Conservation (phyloP, 768 basidiomycete genomes). For the Phylloporus sp. region DNA sequence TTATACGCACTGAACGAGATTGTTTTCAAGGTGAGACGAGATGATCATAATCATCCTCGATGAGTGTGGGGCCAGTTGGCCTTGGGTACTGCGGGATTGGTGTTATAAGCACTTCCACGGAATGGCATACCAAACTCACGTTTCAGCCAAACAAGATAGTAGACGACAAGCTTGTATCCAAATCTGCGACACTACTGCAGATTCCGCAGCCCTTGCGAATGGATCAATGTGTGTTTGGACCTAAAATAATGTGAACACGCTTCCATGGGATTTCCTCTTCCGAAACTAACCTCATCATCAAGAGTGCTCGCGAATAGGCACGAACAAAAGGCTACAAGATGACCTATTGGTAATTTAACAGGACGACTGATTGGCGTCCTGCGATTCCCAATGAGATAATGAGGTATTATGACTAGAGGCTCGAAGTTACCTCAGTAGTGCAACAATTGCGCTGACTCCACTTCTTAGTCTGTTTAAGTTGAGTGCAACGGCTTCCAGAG, state of each 20-base stretch:
- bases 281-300: slow-evolving; percentile 41
- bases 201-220: slow-evolving; percentile 51
- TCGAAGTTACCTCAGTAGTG: slow-evolving; percentile 49
- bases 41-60: slow-evolving; percentile 52
- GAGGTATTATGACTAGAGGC: background rate
- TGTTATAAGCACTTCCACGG: background rate
- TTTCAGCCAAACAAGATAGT: slow-evolving; percentile 43
- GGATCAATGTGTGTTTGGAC: slow-evolving; percentile 48
- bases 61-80: slow-evolving; percentile 53
- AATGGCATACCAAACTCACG: slow-evolving; percentile 35
- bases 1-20: slow-evolving; percentile 41
- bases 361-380: slow-evolving; percentile 59
- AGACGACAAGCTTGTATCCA: slow-evolving; percentile 53
- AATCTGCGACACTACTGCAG: slow-evolving; percentile 39
- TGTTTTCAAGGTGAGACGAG: slow-evolving; percentile 60
- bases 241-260: slow-evolving; percentile 32
- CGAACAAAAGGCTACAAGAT: slow-evolving; percentile 48
- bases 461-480: slow-evolving; percentile 60
- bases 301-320: slow-evolving; percentile 46
- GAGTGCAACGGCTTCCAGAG: slow-evolving; percentile 48
- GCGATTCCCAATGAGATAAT: slow-evolving; percentile 1
- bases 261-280: background rate
- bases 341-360: slow-evolving; percentile 67
- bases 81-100: slow-evolving; percentile 41
- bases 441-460: slow-evolving; percentile 46